A percentile compares a stretch with the other conserved stretches of the same genome.
These are phyloP conservation scores for Metschnikowia lachancei DNA, from an alignment of 805 yeast species.

Conservation along the genomic window DNA sequence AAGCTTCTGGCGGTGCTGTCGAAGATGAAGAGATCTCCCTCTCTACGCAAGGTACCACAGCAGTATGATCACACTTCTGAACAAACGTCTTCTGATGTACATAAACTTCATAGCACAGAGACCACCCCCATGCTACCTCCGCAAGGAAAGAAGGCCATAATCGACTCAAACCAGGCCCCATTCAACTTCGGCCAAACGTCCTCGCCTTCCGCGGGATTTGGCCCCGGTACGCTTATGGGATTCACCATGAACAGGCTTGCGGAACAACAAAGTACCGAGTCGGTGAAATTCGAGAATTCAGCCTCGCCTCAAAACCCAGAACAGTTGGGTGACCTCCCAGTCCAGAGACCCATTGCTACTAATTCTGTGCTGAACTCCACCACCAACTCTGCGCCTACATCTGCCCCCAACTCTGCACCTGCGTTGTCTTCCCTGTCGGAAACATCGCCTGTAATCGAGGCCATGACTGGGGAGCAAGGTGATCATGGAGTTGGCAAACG, in stretches of 20 bases:
- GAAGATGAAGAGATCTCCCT: conserved; percentile 37
- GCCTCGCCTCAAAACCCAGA: neutral
- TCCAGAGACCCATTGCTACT: neutral
- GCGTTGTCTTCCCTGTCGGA: conserved; percentile 18
- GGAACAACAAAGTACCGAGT: conserved; percentile 26
- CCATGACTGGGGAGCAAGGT: neutral
- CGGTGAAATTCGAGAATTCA: neutral
- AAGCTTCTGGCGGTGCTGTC: conserved; percentile 27
- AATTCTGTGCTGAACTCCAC: neutral
- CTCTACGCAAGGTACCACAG: conserved; percentile 19
- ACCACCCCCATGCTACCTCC: conserved; percentile 41
- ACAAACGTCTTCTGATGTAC: conserved; percentile 9
- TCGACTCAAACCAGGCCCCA: conserved; percentile 14
- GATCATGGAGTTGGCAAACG: conserved; percentile 1
- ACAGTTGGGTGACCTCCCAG: neutral
- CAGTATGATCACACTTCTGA: conserved; percentile 27
- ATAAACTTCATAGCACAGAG: conserved; percentile 9
- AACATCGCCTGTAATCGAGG: conserved; percentile 19
- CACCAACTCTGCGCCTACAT: neutral
- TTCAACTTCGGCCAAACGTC: conserved; percentile 2
- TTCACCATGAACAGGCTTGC: conserved; percentile 47
- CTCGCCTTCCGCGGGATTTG: conserved; percentile 8
- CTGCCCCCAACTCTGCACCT: neutral
- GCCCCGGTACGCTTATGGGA: conserved; percentile 42
- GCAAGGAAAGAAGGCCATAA: conserved; percentile 29